Evolutionary conservation across 148 eudicot genomes (phyloP).

Genomic region (Rhododendron vialii): DNA sequence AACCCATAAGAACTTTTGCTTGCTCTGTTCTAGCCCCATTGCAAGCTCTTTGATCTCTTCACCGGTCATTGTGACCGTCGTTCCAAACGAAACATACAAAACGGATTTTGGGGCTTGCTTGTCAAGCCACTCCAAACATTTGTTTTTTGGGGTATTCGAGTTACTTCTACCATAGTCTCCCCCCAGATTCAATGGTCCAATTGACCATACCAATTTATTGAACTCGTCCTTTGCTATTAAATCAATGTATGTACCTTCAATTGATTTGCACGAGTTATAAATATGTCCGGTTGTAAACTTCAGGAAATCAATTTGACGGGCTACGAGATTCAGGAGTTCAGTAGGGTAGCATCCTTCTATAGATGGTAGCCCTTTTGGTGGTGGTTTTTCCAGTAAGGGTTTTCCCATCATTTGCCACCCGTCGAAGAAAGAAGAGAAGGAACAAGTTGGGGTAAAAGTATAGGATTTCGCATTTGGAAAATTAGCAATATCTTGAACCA

Average conservation of each 20-base stretch:
- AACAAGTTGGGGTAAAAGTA: background rate
- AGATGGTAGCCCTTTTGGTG: background rate
- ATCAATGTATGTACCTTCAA: slow-evolving; percentile 28
- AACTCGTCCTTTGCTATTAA: slow-evolving; percentile 14
- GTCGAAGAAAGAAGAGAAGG: background rate
- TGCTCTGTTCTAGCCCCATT: slow-evolving; percentile 2
- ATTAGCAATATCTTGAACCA: slow-evolving; percentile 15
- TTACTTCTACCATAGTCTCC: background rate
- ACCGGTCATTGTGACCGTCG: background rate
- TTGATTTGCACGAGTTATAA: slow-evolving; percentile 24
- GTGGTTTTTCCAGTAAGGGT: slow-evolving; percentile 6
- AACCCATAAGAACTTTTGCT: slow-evolving; percentile 15
- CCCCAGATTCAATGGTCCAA: background rate
- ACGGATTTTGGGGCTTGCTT: background rate
- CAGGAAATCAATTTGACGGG: background rate
- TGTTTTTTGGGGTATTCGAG: background rate
- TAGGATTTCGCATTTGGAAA: slow-evolving; percentile 2
- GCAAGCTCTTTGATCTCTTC: slow-evolving; percentile 7
- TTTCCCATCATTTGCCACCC: slow-evolving; percentile 1
- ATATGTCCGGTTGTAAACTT: slow-evolving; percentile 22
- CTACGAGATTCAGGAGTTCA: slow-evolving; percentile 12
- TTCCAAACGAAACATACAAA: background rate
- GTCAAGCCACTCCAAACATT: slow-evolving; percentile 13
- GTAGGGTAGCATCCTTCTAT: slow-evolving; percentile 21
- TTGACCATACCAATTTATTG: slow-evolving; percentile 15